Percentiles rank a stretch among this genome's conserved stretches.
Conservation (phyloP, 371 early-diverging fungal species). For the Actinomortierella wolfii region DNA sequence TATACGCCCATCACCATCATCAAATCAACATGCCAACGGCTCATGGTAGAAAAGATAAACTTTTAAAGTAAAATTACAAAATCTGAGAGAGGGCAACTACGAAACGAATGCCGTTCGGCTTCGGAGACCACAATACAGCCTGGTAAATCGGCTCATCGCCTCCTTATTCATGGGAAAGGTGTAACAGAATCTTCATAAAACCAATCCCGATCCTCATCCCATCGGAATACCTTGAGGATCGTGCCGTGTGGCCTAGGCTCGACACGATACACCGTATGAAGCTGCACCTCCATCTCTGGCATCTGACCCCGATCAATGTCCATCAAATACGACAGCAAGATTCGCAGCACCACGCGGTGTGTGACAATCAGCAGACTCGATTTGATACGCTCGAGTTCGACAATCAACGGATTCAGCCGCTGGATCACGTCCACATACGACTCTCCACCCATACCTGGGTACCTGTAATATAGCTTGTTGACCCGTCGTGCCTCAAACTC, state of each 20-base stretch:
- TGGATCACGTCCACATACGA: slow-evolving; percentile 87
- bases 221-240: slow-evolving; percentile 61
- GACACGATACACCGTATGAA: slow-evolving; percentile 66
- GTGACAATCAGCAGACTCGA: slow-evolving; percentile 77
- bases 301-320: slow-evolving; percentile 75
- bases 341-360: slow-evolving; percentile 74
- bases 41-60: no score
- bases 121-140: no score
- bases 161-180: no score
- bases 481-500: slow-evolving; percentile 67
- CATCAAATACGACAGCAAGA: slow-evolving; percentile 75
- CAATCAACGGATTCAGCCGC: slow-evolving; percentile 78
- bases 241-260: slow-evolving; percentile 86
- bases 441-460: slow-evolving; percentile 88
- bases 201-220: slow-evolving; percentile 55
- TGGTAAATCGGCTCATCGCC: no score
- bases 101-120: no score
- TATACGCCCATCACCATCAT: no score
- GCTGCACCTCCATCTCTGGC: slow-evolving; percentile 60
- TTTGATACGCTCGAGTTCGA: slow-evolving; percentile 85
- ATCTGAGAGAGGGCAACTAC: no score
- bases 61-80: no score
- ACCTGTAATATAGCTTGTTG: slow-evolving; percentile 81
- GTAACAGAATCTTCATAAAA: slow-evolving; percentile 42
- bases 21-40: no score